Evolutionary conservation across 1,284 basidiomycete genomes (phyloP).

Genomic region (Lentinus polychrous): DNA sequence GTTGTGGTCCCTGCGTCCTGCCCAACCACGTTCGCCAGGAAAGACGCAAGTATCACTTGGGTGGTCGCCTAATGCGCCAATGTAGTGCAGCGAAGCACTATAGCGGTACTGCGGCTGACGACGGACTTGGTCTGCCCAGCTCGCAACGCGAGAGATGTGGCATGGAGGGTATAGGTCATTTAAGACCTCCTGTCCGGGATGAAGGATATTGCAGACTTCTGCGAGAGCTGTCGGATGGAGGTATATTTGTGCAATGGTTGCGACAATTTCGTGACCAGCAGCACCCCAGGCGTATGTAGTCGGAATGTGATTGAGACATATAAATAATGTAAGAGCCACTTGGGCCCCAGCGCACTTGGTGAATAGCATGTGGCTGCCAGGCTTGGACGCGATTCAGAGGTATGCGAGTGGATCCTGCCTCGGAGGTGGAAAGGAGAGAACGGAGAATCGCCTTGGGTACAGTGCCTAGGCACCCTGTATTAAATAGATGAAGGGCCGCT

Average conservation of each 20-base stretch:
- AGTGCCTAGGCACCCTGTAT: neutral
- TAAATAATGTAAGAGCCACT: neutral
- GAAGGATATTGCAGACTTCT: slow-evolving; percentile 66
- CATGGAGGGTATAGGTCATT: slow-evolving; percentile 41
- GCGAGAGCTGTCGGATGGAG: slow-evolving; percentile 70
- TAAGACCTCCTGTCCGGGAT: slow-evolving; percentile 33
- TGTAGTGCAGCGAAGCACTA: slow-evolving; percentile 70
- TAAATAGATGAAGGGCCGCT: too few species aligned
- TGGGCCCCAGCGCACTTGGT: neutral
- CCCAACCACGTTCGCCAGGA: slow-evolving; percentile 76
- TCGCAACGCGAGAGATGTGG: slow-evolving; percentile 73
- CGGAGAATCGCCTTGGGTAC: neutral
- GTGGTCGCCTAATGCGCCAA: slow-evolving; percentile 69
- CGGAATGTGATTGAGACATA: slow-evolving; percentile 14
- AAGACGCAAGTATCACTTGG: slow-evolving; percentile 73
- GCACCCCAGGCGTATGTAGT: slow-evolving; percentile 22
- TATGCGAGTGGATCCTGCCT: neutral
- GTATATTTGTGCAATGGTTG: slow-evolving; percentile 89
- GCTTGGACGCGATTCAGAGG: neutral
- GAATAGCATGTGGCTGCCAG: neutral
- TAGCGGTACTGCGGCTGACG: slow-evolving; percentile 39
- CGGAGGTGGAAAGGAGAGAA: neutral
- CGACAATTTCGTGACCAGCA: slow-evolving; percentile 83
- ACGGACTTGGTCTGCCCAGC: slow-evolving; percentile 81
- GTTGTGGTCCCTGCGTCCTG: slow-evolving; percentile 56